These are phyloP conservation scores for Cystoderma amianthinum DNA, from an alignment of 768 basidiomycete species.

Conservation along the genomic window DNA sequence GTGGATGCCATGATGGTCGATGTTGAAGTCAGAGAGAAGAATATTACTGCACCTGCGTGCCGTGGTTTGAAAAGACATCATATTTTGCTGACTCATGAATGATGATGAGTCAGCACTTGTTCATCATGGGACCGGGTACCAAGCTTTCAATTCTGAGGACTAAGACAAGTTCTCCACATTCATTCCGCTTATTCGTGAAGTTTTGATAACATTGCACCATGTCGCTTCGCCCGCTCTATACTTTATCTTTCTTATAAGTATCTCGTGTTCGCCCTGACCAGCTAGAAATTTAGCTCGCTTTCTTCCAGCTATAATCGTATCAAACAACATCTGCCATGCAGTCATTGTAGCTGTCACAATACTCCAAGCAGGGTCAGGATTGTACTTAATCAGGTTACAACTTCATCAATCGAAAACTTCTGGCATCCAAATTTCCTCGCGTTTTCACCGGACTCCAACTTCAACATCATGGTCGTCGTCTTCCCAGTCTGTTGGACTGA, in stretches of 20 bases:
- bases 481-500: background rate
- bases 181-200: slow-evolving; percentile 1
- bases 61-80: no score
- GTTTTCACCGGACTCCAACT: background rate
- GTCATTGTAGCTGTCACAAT: background rate
- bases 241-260: no score
- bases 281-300: no score
- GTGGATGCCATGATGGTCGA: slow-evolving; percentile 31
- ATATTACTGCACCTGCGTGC: no score
- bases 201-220: background rate
- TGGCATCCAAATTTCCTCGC: background rate
- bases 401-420: background rate
- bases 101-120: background rate
- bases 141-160: no score
- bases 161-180: background rate
- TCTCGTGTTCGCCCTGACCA: no score
- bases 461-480: no score
- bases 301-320: background rate
- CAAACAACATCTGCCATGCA: background rate
- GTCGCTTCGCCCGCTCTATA: background rate
- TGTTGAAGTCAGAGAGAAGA: background rate
- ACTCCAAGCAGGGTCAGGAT: background rate
- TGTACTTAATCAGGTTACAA: background rate
- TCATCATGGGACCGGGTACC: background rate
- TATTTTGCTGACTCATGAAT: background rate